Base-by-base conservation (phyloP, 225 moss, liverwort and hornwort species). In the Pleurozium schreberi region DNA sequence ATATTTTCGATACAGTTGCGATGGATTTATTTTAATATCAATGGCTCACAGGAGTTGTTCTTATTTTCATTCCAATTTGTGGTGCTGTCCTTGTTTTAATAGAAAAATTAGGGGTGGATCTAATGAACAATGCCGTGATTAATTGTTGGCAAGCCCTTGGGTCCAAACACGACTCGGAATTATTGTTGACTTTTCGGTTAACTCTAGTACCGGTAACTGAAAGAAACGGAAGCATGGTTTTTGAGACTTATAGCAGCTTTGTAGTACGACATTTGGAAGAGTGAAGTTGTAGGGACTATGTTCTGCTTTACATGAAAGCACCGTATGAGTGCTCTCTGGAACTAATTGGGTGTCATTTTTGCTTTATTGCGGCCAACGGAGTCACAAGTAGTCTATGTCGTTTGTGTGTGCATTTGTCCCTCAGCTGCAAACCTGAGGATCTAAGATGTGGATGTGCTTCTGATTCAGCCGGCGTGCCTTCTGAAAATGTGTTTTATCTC, bases 401-500 rank as follows among this genome's bases (percentile, higher is more conserved):
- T 85, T 49, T 64, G 58, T 67, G 40, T 75, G 58, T 66, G 31
- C 40, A 47, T 73, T 73, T 63, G 26, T 86, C 40, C 8, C 73
- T 70, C 55, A 77, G 18, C 84, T 87, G 60, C 19, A 6, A 73
- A 73, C 40, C 73, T 86, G 75, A 86, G 76, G 43, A 42, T 60
- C 89, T 92, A 50, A 85, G 85, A 68, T 70, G 81, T 85, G n/a
- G 74, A 71, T 59, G 62, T 92, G 53, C 80, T 82, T 62, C 67
- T 74, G 85, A 76, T 88, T 77, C 93, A 98, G 98, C 98, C 49
- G 98, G 97, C 43, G 95, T 98, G 55, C 95, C 95, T 42, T 87
- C 93, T 58, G 98, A 97, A 80, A 96, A 95, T 84, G 96, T 98
- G 55, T 80, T 98, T 36, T 98, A 98, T 58, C 52, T 98, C 53